Evolutionary conservation across 768 basidiomycete genomes (phyloP).

Genomic region (Daedaleopsis nitida): DNA sequence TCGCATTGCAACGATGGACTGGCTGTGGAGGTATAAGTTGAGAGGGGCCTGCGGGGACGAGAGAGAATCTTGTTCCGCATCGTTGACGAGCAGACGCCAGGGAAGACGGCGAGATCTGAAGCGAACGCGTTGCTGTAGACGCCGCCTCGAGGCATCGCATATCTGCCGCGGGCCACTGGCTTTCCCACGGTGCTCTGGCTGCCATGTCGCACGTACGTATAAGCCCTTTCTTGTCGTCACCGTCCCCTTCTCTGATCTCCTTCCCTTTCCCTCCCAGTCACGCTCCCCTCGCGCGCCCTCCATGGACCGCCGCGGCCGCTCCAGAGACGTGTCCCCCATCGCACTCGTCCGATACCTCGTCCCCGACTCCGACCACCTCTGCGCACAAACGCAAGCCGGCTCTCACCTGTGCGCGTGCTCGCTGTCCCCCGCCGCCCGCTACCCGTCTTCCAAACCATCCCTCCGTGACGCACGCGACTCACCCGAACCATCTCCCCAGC

Average conservation of each 20-base stretch:
- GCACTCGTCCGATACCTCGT: conserved; percentile 17
- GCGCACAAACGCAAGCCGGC: not conserved
- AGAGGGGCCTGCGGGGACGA: too few species aligned
- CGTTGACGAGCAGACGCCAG: too few species aligned
- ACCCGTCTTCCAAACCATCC: not conserved
- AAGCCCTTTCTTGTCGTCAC: conserved; percentile 23
- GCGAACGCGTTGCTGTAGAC: not conserved
- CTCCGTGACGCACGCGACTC: conserved; percentile 17
- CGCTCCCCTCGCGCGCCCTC: conserved; percentile 11
- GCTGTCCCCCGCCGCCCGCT: not conserved
- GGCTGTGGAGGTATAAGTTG: too few species aligned
- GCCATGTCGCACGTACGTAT: conserved; percentile 18
- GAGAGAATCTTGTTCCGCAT: too few species aligned
- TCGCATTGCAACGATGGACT: not conserved
- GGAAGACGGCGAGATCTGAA: not conserved
- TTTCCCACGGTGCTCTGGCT: not conserved
- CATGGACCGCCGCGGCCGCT: conserved; percentile 32
- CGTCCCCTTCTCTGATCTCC: conserved; percentile 20
- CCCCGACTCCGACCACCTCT: conserved; percentile 20
- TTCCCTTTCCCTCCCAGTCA: conserved; percentile 12
- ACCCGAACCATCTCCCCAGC: conserved; percentile 1
- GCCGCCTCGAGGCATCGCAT: conserved; percentile 18
- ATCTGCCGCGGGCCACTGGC: not conserved
- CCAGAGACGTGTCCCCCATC: conserved; percentile 29
- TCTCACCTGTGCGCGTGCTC: conserved; percentile 2